Evolutionary conservation across 129 eudicot genomes (phyloP).

Genomic region (Flaveria bidentis): DNA sequence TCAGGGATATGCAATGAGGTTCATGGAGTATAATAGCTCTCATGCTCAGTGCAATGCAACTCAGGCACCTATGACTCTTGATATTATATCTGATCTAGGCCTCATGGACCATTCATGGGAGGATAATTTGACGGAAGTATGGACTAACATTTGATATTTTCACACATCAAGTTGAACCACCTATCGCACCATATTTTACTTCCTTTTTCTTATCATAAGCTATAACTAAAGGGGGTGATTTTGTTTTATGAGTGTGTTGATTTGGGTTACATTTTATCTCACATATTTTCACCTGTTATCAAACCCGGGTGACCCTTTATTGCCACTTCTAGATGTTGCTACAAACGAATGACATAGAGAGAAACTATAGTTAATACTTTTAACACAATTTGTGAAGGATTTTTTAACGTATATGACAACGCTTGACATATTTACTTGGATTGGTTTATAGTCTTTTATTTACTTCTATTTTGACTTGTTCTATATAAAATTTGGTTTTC

Average conservation of each 20-base stretch:
- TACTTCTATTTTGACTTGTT: constrained; percentile 9
- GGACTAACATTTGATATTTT: constrained; percentile 23
- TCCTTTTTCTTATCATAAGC: constrained; percentile 6
- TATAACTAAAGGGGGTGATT: not conserved
- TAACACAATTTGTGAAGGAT: constrained; percentile 18
- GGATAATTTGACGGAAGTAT: constrained; percentile 65
- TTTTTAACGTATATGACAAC: constrained; percentile 15
- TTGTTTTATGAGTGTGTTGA: not conserved
- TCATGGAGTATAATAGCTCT: constrained; percentile 54
- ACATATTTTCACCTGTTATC: not conserved
- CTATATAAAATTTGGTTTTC: not conserved
- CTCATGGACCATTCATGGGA: constrained; percentile 49
- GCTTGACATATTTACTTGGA: not conserved
- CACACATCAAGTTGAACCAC: constrained; percentile 10
- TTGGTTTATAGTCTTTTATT: not conserved
- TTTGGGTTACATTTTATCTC: not conserved
- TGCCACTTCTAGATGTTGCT: constrained; percentile 1
- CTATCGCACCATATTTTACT: not conserved
- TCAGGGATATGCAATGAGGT: constrained; percentile 66
- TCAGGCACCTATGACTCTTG: constrained; percentile 50
- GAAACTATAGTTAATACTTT: not conserved
- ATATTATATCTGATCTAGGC: constrained; percentile 46
- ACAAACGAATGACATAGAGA: constrained; percentile 16
- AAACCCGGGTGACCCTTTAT: not conserved
- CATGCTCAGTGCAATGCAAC: constrained; percentile 27